A percentile compares a stretch with the other conserved stretches of the same genome.
phyloP scores from a whole-genome alignment of 225 moss, liverwort and hornwort species.

The Takakia lepidozioides region DNA sequence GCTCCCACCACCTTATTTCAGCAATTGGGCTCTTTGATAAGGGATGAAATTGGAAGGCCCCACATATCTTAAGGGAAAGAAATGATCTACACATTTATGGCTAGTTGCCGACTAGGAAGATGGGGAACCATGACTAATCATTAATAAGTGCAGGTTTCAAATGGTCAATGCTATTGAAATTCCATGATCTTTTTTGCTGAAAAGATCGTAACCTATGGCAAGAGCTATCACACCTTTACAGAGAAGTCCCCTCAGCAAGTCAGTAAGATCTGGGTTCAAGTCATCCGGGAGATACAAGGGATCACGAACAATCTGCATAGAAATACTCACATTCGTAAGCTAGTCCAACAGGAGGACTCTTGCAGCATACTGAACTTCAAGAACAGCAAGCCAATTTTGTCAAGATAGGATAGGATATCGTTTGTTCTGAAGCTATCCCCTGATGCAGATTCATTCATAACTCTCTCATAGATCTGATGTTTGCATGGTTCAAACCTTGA shows the following conservation, averaged over 20 bases:
- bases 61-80: too few species aligned
- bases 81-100: background rate
- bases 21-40: background rate
- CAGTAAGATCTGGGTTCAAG: conserved; percentile 63
- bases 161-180: background rate
- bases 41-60: too few species aligned
- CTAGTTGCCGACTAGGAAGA: background rate
- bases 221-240: conserved; percentile 66
- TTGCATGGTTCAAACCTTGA: background rate
- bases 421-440: conserved; percentile 1
- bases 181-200: background rate
- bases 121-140: background rate
- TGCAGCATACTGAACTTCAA: background rate
- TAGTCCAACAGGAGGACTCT: too few species aligned
- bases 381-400: background rate
- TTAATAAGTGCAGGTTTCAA: background rate
- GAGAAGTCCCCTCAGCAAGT: conserved; percentile 64
- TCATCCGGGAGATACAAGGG: conserved; percentile 58
- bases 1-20: background rate
- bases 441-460: conserved; percentile 3
- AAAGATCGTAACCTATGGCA: background rate
- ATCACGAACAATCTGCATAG: conserved; percentile 75
- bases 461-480: background rate
- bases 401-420: too few species aligned
- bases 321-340: too few species aligned